phyloP scores from a whole-genome alignment of 2,329 filamentous ascomycete genomes.

The Pestalotiopsis sp. region DNA sequence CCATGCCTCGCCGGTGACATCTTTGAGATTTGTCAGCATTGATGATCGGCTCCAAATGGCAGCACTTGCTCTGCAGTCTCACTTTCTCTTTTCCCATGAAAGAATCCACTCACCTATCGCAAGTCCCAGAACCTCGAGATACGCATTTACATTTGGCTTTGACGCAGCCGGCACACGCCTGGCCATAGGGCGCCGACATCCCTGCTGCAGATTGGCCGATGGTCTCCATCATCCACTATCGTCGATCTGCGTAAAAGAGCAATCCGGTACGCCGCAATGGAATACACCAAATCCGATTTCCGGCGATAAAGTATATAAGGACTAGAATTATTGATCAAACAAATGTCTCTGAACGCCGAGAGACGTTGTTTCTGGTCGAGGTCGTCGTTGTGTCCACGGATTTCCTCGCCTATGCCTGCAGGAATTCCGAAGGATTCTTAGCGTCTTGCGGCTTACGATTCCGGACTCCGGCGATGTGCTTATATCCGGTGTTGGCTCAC shows the following conservation, averaged over 20 bases:
- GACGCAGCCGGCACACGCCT: slow-evolving; percentile 4
- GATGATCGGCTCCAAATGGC: neutral
- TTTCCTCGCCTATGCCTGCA: neutral
- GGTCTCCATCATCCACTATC: neutral
- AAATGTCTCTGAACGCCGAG: neutral
- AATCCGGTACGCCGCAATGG: neutral
- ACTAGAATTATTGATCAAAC: neutral
- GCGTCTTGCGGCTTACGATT: neutral
- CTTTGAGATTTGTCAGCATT: neutral
- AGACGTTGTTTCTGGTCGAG: no score
- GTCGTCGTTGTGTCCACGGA: neutral
- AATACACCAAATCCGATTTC: neutral
- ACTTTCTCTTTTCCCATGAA: neutral
- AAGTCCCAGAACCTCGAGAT: neutral
- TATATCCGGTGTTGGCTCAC: neutral
- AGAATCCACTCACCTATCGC: neutral
- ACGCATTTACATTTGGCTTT: slow-evolving; percentile 14
- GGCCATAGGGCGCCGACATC: slow-evolving; percentile 10
- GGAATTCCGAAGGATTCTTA: neutral
- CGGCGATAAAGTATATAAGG: neutral
- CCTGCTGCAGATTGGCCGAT: neutral
- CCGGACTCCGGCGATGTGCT: neutral
- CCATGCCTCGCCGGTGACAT: slow-evolving; percentile 11
- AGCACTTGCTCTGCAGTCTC: no score
- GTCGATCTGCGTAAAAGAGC: neutral